Conservation (phyloP, 202 grass and related monocot species). For the Setaria viridis region DNA sequence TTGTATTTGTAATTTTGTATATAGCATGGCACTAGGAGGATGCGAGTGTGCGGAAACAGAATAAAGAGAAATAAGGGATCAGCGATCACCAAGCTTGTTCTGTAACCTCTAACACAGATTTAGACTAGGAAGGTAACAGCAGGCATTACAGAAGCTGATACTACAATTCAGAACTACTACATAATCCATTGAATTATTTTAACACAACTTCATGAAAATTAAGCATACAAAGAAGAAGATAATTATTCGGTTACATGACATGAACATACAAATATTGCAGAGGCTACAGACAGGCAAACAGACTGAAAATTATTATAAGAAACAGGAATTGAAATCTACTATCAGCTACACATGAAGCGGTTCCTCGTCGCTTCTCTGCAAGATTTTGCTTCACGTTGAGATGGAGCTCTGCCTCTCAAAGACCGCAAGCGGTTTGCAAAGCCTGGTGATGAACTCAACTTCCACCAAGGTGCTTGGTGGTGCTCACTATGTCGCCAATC, state of each 20-base stretch:
- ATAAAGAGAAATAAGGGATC: slow-evolving; percentile 20
- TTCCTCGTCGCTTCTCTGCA: slow-evolving; percentile 29
- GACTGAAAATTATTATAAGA: slow-evolving; percentile 33
- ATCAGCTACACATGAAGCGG: slow-evolving; percentile 30
- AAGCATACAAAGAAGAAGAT: slow-evolving; percentile 29
- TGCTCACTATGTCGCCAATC: slow-evolving; percentile 38
- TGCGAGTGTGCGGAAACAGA: background rate
- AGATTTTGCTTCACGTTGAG: slow-evolving; percentile 5
- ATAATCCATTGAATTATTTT: slow-evolving; percentile 39
- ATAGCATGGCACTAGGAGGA: background rate
- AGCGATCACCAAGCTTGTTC: background rate
- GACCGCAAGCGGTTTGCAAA: background rate
- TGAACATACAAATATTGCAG: slow-evolving; percentile 30
- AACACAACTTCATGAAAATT: slow-evolving; percentile 43
- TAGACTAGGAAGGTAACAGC: background rate
- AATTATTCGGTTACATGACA: slow-evolving; percentile 38
- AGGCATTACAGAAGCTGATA: background rate
- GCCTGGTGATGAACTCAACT: slow-evolving; percentile 3
- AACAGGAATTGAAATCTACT: slow-evolving; percentile 35
- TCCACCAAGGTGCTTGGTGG: slow-evolving; percentile 26
- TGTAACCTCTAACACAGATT: background rate
- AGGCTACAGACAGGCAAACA: slow-evolving; percentile 33
- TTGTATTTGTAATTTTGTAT: slow-evolving; percentile 37
- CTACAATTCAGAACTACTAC: background rate
- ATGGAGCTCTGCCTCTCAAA: slow-evolving; percentile 9